Evolutionary conservation across 1,284 basidiomycete species (phyloP).

Genomic region (Ceraceosorus guamensis): DNA sequence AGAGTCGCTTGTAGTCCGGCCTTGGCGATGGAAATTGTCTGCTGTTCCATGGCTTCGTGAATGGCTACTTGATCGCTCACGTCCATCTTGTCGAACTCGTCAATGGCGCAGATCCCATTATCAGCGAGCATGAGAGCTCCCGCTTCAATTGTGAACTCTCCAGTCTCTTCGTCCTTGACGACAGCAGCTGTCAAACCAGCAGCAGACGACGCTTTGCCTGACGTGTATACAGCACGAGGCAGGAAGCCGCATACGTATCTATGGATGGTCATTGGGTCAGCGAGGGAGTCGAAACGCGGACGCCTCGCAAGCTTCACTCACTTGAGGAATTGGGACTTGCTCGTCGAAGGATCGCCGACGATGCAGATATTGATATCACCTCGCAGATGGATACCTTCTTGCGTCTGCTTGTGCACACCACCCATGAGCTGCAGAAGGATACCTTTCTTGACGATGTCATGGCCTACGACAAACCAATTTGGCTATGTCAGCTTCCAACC

Average conservation of each 20-base stretch:
- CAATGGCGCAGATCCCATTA: conserved; percentile 98
- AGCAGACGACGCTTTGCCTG: conserved; percentile 95
- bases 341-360: conserved; percentile 92
- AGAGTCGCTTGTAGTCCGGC: conserved; percentile 98
- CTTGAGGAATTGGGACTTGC: conserved; percentile 98
- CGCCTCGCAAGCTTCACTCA: conserved; percentile 50
- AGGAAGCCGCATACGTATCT: conserved; percentile 99
- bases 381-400: conserved; percentile 91
- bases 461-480: conserved; percentile 51
- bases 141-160: conserved; percentile 98
- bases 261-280: background rate
- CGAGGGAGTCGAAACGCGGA: background rate
- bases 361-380: conserved; percentile 99
- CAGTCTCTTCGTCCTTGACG: conserved; percentile 96
- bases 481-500: background rate
- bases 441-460: conserved; percentile 98
- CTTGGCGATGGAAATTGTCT: conserved; percentile 98
- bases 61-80: conserved; percentile 96
- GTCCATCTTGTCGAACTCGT: conserved; percentile 99
- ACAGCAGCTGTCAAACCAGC: conserved; percentile 98
- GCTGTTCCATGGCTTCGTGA: conserved; percentile 99
- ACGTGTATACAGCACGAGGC: conserved; percentile 95
- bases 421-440: conserved; percentile 96
- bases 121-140: conserved; percentile 93
- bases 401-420: conserved; percentile 96